These are phyloP conservation scores for Lentinula edodes DNA, from an alignment of 768 basidiomycete genomes.

Conservation along the genomic window DNA sequence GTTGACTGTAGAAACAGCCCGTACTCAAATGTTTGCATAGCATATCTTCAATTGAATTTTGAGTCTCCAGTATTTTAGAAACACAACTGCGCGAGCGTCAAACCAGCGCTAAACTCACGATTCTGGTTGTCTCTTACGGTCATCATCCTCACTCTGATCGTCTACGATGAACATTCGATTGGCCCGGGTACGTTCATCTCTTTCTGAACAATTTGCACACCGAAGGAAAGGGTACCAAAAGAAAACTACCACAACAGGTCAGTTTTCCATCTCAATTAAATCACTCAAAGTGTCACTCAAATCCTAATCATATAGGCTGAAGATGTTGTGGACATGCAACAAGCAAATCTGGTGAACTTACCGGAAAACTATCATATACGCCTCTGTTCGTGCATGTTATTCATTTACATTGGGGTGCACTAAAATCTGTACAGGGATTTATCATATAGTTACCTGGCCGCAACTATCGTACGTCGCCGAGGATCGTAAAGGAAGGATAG, in stretches of 20 bases:
- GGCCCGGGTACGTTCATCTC: conserved; percentile 31
- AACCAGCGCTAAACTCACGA: background rate
- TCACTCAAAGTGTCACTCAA: background rate
- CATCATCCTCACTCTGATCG: conserved; percentile 9
- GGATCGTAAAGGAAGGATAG: conserved; percentile 81
- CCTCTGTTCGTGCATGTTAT: conserved; percentile 46
- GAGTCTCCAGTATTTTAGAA: no score
- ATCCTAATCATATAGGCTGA: conserved; percentile 52
- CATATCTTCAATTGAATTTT: no score
- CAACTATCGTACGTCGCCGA: conserved; percentile 91
- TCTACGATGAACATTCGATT: conserved; percentile 44
- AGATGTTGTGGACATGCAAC: conserved; percentile 90
- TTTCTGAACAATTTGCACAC: conserved; percentile 10
- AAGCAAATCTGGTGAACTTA: conserved; percentile 87
- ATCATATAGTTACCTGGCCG: conserved; percentile 90
- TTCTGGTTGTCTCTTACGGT: background rate
- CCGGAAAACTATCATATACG: conserved; percentile 89
- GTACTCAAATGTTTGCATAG: no score
- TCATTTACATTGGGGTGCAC: background rate
- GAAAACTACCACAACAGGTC: background rate
- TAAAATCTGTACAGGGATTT: conserved; percentile 55
- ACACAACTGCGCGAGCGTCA: background rate
- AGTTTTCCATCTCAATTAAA: background rate
- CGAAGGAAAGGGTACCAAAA: background rate
- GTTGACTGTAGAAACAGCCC: no score